A percentile compares a stretch with the other conserved stretches of the same genome.
Evolutionary conservation across 2,329 filamentous ascomycete species (phyloP).

Genomic region (Polytolypa hystricis): DNA sequence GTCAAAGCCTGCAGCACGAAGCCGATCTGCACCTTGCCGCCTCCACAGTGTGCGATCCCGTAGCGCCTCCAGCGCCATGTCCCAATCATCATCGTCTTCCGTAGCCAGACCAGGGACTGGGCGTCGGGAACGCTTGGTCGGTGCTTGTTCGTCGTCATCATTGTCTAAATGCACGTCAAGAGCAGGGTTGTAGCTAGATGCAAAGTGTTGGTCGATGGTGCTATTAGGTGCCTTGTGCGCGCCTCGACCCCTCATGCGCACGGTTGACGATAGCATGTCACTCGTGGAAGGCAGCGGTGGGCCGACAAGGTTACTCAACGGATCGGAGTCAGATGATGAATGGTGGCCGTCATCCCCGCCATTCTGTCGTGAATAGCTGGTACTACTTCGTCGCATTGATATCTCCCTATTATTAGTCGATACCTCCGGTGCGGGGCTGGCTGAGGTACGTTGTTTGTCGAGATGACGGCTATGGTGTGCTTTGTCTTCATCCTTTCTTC

Average conservation of each 20-base stretch:
- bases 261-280: slow-evolving; percentile 28
- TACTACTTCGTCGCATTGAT: neutral
- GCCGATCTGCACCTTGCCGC: slow-evolving; percentile 60
- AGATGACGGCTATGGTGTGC: neutral
- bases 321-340: slow-evolving; percentile 4
- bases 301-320: slow-evolving; percentile 50
- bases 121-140: slow-evolving; percentile 36
- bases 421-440: neutral
- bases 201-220: slow-evolving; percentile 72
- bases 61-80: slow-evolving; percentile 64
- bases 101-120: slow-evolving; percentile 33
- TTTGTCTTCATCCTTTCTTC: slow-evolving; percentile 4
- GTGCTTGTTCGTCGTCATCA: slow-evolving; percentile 47
- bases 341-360: no score
- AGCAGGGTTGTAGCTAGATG: slow-evolving; percentile 49
- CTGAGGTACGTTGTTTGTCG: neutral
- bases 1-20: slow-evolving; percentile 67
- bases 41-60: slow-evolving; percentile 71
- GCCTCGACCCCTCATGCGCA: slow-evolving; percentile 60
- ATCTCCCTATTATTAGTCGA: neutral
- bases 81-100: slow-evolving; percentile 57
- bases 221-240: slow-evolving; percentile 46
- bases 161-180: slow-evolving; percentile 28
- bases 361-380: neutral
- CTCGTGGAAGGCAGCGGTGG: slow-evolving; percentile 46